phyloP scores from a whole-genome alignment of 1,139 yeast genomes.

The Kodamaea plutei region DNA sequence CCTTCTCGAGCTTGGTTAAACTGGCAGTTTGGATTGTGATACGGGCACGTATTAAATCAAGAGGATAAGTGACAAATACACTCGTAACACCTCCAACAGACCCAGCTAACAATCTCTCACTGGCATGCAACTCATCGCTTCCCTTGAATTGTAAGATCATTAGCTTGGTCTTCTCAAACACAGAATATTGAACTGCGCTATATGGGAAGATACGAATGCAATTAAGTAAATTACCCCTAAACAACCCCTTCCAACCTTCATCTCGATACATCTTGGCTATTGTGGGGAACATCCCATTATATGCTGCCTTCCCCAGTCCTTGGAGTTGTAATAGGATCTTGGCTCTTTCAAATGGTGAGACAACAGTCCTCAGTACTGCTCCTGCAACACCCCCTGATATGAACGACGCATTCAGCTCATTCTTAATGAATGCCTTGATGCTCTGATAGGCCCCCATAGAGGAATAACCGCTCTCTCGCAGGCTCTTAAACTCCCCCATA shows the following conservation, averaged over 20 bases:
- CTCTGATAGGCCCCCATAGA: no score
- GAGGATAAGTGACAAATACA: constrained; percentile 83
- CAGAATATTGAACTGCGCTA: constrained; percentile 90
- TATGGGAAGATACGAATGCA: constrained; percentile 90
- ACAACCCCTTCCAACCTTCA: constrained; percentile 85
- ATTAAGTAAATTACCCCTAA: constrained; percentile 86
- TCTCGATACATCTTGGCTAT: constrained; percentile 76
- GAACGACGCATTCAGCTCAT: constrained; percentile 60
- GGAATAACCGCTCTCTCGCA: no score
- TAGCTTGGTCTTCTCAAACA: constrained; percentile 69
- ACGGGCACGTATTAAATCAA: constrained; percentile 87
- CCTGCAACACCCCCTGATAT: constrained; percentile 70
- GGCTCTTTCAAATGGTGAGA: constrained; percentile 92
- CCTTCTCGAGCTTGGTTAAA: constrained; percentile 46
- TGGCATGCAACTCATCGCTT: constrained; percentile 39
- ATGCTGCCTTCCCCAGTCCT: constrained; percentile 65
- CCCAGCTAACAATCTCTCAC: constrained; percentile 70
- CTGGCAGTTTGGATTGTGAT: constrained; percentile 87
- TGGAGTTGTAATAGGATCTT: constrained; percentile 89
- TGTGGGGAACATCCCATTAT: constrained; percentile 73
- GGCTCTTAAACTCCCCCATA: no score
- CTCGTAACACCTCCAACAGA: constrained; percentile 78
- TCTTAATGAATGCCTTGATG: constrained; percentile 33
- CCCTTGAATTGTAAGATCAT: constrained; percentile 30
- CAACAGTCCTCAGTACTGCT: constrained; percentile 87